phyloP scores from a whole-genome alignment of 345 rosid genomes.

The Arabis alpina region DNA sequence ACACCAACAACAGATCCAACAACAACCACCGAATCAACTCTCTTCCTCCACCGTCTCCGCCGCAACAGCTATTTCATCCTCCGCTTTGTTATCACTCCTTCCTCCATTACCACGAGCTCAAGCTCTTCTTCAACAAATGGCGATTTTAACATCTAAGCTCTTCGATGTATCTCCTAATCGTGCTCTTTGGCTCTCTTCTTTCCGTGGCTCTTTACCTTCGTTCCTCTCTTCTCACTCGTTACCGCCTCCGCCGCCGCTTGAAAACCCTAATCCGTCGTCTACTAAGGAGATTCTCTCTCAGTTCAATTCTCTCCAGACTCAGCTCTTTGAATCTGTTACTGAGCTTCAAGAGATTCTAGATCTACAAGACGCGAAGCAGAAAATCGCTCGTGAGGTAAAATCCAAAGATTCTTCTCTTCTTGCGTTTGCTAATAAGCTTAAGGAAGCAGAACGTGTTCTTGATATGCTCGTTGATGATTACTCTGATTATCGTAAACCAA shows the following conservation, averaged over 20 bases:
- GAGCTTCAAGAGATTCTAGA: slow-evolving; percentile 93
- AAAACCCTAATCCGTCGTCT: slow-evolving; percentile 63
- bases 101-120: slow-evolving; percentile 91
- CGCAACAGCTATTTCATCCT: slow-evolving; percentile 53
- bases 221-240: slow-evolving; percentile 67
- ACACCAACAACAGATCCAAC: slow-evolving; percentile 46
- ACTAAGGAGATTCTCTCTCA: slow-evolving; percentile 67
- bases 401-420: slow-evolving; percentile 62
- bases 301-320: slow-evolving; percentile 78
- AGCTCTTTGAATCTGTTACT: slow-evolving; percentile 87
- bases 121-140: slow-evolving; percentile 84
- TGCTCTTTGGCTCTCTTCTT: slow-evolving; percentile 68
- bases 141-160: slow-evolving; percentile 68
- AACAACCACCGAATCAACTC: slow-evolving; percentile 36
- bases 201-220: slow-evolving; percentile 79
- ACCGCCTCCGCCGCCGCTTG: slow-evolving; percentile 53
- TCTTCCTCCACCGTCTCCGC: slow-evolving; percentile 36
- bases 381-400: slow-evolving; percentile 64
- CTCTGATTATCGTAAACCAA: slow-evolving; percentile 74
- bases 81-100: slow-evolving; percentile 77
- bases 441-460: slow-evolving; percentile 78
- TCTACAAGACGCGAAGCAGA: slow-evolving; percentile 82
- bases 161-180: slow-evolving; percentile 85
- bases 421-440: slow-evolving; percentile 72
- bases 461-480: slow-evolving; percentile 89